phyloP scores from a whole-genome alignment of 805 yeast genomes.

The Candida mattraensis region DNA sequence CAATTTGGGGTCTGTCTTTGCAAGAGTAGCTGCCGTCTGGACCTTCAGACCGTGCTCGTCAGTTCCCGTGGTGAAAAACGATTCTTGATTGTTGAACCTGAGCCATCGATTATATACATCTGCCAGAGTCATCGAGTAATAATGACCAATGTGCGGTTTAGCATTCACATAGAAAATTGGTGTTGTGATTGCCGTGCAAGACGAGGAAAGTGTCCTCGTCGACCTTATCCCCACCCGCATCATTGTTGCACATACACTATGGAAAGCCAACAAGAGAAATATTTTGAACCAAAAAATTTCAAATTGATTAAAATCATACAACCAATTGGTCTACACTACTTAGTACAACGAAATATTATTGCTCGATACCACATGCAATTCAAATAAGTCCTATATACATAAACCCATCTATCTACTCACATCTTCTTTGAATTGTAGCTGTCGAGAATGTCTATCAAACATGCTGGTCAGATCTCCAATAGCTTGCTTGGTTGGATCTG shows the following conservation, averaged over 20 bases:
- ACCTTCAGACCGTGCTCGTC: constrained; percentile 97
- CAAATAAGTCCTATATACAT: too few species aligned
- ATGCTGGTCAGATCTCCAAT: constrained; percentile 63
- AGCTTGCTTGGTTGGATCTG: constrained; percentile 58
- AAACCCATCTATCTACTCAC: constrained; percentile 36
- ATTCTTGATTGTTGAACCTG: constrained; percentile 39
- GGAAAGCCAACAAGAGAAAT: too few species aligned
- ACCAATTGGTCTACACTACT: too few species aligned
- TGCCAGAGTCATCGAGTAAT: constrained; percentile 81
- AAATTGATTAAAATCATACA: too few species aligned
- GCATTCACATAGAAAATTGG: constrained; percentile 98
- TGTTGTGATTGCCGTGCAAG: constrained; percentile 62
- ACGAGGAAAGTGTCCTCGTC: constrained; percentile 11
- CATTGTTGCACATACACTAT: too few species aligned
- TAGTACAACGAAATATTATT: background rate
- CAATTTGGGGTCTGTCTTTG: constrained; percentile 50
- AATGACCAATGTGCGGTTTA: constrained; percentile 90
- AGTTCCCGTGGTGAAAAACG: constrained; percentile 81
- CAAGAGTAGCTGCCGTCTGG: constrained; percentile 73
- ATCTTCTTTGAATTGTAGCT: constrained; percentile 71
- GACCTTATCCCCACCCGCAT: too few species aligned
- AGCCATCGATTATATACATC: constrained; percentile 82
- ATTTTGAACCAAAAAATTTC: too few species aligned
- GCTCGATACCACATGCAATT: background rate
- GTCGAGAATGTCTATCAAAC: constrained; percentile 82